Evolutionary conservation across 305 asterid species (phyloP).

Genomic region (Fraxinus sp.): DNA sequence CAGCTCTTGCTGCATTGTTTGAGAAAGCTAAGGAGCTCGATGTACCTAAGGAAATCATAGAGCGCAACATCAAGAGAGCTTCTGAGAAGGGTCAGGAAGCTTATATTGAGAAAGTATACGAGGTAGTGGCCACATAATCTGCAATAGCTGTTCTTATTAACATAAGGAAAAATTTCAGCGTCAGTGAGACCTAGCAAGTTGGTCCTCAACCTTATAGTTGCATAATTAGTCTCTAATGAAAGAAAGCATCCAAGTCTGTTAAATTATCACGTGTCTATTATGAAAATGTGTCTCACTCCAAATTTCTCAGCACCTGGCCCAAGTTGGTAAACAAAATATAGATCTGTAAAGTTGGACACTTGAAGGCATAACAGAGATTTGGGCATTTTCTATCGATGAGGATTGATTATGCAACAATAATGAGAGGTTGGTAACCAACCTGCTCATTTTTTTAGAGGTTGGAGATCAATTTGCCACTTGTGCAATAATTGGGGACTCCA

Average conservation of each 20-base stretch:
- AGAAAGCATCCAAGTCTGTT: neutral
- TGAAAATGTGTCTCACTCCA: neutral
- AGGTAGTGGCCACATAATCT: conserved; percentile 41
- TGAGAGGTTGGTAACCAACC: neutral
- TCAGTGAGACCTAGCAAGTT: neutral
- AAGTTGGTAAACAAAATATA: neutral
- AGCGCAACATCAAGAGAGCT: conserved; percentile 87
- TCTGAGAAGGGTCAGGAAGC: conserved; percentile 90
- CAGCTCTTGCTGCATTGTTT: conserved; percentile 67
- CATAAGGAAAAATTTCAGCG: neutral
- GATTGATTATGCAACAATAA: neutral
- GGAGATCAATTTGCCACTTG: neutral
- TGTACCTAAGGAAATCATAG: conserved; percentile 79
- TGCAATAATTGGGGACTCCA: neutral
- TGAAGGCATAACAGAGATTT: neutral
- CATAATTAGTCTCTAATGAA: neutral
- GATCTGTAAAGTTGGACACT: neutral
- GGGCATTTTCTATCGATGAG: neutral
- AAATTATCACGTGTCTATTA: neutral
- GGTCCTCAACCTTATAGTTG: neutral
- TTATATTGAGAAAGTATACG: conserved; percentile 79
- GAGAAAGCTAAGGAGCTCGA: conserved; percentile 94
- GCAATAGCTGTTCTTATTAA: neutral
- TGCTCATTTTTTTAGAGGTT: neutral
- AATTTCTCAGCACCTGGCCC: neutral